phyloP scores from a whole-genome alignment of 495 filamentous ascomycete species.

The Lasiosphaeris hirsuta region DNA sequence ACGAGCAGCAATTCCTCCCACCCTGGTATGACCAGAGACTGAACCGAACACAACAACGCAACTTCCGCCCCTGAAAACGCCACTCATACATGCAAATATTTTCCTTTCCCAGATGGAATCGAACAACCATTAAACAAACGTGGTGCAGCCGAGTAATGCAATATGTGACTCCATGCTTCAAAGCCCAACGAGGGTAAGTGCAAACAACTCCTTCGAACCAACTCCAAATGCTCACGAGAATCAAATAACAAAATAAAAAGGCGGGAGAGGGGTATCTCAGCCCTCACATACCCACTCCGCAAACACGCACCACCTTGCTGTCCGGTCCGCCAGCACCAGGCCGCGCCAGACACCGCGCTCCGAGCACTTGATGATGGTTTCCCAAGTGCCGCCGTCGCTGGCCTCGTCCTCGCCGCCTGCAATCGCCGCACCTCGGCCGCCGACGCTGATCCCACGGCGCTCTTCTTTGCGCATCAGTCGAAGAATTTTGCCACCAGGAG shows the following conservation, averaged over 20 bases:
- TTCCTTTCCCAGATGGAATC: conserved; percentile 3
- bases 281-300: conserved; percentile 79
- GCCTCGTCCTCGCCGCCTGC: conserved; percentile 49
- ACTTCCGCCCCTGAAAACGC: background rate
- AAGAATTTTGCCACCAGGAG: conserved; percentile 92
- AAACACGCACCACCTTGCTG: conserved; percentile 97
- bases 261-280: background rate
- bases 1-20: background rate
- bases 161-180: background rate
- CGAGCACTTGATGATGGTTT: conserved; percentile 95
- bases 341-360: conserved; percentile 90
- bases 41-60: conserved; percentile 1
- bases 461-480: conserved; percentile 87
- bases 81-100: conserved; percentile 5
- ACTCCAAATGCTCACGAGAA: background rate
- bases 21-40: background rate
- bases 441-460: conserved; percentile 44
- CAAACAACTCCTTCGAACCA: conserved; percentile 9
- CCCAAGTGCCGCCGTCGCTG: conserved; percentile 83
- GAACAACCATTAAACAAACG: conserved; percentile 6
- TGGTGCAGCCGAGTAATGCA: background rate
- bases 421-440: conserved; percentile 38
- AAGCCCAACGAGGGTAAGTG: background rate
- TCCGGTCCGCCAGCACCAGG: conserved; percentile 89
- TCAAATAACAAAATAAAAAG: background rate